Conservation (phyloP, 331 rosid genomes). For the Quercus tomentella region DNA sequence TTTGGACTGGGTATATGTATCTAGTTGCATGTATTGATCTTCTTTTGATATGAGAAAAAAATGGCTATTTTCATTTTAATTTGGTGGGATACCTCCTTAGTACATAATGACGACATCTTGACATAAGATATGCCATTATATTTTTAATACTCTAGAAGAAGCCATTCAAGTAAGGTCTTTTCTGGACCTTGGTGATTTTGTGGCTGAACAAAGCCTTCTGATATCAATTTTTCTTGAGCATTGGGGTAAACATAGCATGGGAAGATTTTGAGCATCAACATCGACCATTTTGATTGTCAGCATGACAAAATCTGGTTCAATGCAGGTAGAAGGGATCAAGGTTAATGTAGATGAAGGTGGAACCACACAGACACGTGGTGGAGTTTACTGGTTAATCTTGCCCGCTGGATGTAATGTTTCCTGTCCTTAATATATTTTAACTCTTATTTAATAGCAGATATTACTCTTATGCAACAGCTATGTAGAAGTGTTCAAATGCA, state of each 20-base stretch:
- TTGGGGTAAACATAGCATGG: not conserved
- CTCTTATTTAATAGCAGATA: not conserved
- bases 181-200: not conserved
- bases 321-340: slow-evolving; percentile 6
- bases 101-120: not conserved
- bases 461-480: not conserved
- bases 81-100: not conserved
- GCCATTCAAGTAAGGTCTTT: not conserved
- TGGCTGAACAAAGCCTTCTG: not conserved
- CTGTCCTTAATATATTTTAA: not conserved
- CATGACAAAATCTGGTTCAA: not conserved
- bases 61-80: not conserved
- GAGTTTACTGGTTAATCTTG: slow-evolving; percentile 2
- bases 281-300: not conserved
- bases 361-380: slow-evolving; percentile 4
- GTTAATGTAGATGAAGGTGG: slow-evolving; percentile 2
- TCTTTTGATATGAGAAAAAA: not conserved
- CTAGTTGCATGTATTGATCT: not conserved
- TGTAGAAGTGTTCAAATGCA: not conserved
- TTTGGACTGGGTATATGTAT: not conserved
- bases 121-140: not conserved
- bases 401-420: not conserved
- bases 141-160: not conserved
- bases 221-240: not conserved
- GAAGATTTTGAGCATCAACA: not conserved